These are phyloP conservation scores for Tolypocladium amazonense DNA, from an alignment of 2,329 filamentous ascomycete genomes.

Conservation along the genomic window DNA sequence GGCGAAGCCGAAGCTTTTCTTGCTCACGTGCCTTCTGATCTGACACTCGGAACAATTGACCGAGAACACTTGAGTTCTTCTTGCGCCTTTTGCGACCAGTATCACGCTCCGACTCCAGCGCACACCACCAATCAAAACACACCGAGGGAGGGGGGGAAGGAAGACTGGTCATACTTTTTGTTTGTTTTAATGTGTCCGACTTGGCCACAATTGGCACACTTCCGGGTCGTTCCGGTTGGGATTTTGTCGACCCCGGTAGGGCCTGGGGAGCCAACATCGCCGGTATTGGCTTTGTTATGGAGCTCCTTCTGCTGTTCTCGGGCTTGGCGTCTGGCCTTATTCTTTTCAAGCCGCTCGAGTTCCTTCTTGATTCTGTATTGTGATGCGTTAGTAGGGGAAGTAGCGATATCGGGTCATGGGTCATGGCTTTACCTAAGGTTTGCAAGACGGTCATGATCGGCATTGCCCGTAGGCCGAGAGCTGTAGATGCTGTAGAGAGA, in stretches of 20 bases:
- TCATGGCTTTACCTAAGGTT: conserved; percentile 23
- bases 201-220: conserved; percentile 95
- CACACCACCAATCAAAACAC: conserved; percentile 23
- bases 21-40: conserved; percentile 9
- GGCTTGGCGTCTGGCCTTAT: conserved; percentile 79
- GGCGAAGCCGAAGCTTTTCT: background rate
- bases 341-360: conserved; percentile 75
- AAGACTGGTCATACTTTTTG: conserved; percentile 63
- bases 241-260: conserved; percentile 34
- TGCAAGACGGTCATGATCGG: conserved; percentile 38
- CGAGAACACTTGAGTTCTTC: conserved; percentile 9
- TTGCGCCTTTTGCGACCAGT: conserved; percentile 1
- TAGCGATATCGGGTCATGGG: background rate
- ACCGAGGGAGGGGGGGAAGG: conserved; percentile 15
- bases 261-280: conserved; percentile 41
- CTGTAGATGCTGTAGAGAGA: conserved; percentile 36
- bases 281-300: conserved; percentile 32
- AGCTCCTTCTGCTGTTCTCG: conserved; percentile 81
- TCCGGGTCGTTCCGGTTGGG: conserved; percentile 63
- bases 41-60: conserved; percentile 11
- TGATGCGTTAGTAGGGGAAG: background rate
- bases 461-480: conserved; percentile 37
- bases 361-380: conserved; percentile 42
- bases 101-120: conserved; percentile 7
- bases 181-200: conserved; percentile 98